These are phyloP conservation scores for Hypomontagnella monticulosa DNA, from an alignment of 495 filamentous ascomycete species.

Conservation along the genomic window DNA sequence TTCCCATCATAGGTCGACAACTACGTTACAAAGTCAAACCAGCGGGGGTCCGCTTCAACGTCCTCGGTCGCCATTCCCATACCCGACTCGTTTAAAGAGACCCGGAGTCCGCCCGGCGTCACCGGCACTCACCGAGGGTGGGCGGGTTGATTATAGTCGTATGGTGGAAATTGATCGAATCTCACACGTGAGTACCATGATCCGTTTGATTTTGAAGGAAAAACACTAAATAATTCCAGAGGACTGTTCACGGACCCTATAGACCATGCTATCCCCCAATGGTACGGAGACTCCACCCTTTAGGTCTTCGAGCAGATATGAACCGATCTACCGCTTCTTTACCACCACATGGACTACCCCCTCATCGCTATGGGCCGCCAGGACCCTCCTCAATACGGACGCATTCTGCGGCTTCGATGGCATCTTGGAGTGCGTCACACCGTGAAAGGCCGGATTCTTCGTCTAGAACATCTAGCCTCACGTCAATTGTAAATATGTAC, in stretches of 20 bases:
- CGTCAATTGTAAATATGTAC: slow-evolving; percentile 55
- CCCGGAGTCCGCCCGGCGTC: slow-evolving; percentile 72
- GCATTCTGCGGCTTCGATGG: slow-evolving; percentile 41
- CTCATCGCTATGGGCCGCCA: slow-evolving; percentile 32
- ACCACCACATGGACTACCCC: slow-evolving; percentile 40
- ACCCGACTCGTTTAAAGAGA: slow-evolving; percentile 70
- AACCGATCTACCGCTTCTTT: slow-evolving; percentile 52
- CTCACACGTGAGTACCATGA: slow-evolving; percentile 50
- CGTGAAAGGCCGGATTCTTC: slow-evolving; percentile 40
- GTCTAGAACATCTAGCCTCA: slow-evolving; percentile 51
- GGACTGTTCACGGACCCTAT: slow-evolving; percentile 54
- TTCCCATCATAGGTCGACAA: slow-evolving; percentile 62
- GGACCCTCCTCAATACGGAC: slow-evolving; percentile 34
- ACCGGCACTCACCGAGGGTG: slow-evolving; percentile 65
- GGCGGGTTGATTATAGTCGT: slow-evolving; percentile 58
- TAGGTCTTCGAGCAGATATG: slow-evolving; percentile 46
- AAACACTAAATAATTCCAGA: slow-evolving; percentile 44
- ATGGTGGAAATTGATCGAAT: slow-evolving; percentile 60
- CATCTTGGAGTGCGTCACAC: slow-evolving; percentile 36
- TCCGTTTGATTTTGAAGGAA: not conserved
- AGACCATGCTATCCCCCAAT: slow-evolving; percentile 52
- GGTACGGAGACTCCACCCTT: slow-evolving; percentile 46
- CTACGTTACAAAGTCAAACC: slow-evolving; percentile 57
- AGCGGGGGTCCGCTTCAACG: slow-evolving; percentile 53
- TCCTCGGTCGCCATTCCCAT: slow-evolving; percentile 70